phyloP scores from a whole-genome alignment of 768 basidiomycete genomes.

The Auriscalpium vulgare region DNA sequence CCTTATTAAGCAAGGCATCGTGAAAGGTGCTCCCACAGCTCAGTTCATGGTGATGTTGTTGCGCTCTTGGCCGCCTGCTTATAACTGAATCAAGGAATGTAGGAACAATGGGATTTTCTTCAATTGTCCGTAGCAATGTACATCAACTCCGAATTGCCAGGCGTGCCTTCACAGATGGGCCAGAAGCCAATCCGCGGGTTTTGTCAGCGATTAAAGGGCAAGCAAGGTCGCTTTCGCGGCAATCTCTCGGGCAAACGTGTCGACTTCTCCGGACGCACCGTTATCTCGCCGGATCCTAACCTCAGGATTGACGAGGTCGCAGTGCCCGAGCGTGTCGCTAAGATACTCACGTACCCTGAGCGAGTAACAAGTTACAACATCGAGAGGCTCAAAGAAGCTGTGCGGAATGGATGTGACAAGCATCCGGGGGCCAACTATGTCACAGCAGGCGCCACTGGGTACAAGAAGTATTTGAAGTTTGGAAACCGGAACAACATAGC shows the following conservation, averaged over 20 bases:
- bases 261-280: slow-evolving; percentile 96
- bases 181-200: slow-evolving; percentile 96
- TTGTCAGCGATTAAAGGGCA: slow-evolving; percentile 96
- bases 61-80: neutral
- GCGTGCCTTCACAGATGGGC: slow-evolving; percentile 78
- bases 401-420: slow-evolving; percentile 81
- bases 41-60: slow-evolving; percentile 68
- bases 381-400: slow-evolving; percentile 59
- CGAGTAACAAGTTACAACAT: slow-evolving; percentile 91
- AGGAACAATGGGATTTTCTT: slow-evolving; percentile 99
- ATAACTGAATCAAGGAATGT: slow-evolving; percentile 1
- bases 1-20: slow-evolving; percentile 82
- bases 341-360: slow-evolving; percentile 93
- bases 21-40: slow-evolving; percentile 79
- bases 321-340: slow-evolving; percentile 91
- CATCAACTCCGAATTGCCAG: slow-evolving; percentile 95
- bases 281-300: slow-evolving; percentile 99
- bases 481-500: slow-evolving; percentile 77
- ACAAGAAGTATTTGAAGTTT: slow-evolving; percentile 87
- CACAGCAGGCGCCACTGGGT: slow-evolving; percentile 62
- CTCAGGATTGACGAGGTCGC: slow-evolving; percentile 97
- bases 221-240: slow-evolving; percentile 97
- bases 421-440: slow-evolving; percentile 98
- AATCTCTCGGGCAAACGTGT: slow-evolving; percentile 98
- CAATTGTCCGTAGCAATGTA: slow-evolving; percentile 95